Evolutionary conservation across 2,329 filamentous ascomycete species (phyloP).

Genomic region (Colletotrichum echinochloae): DNA sequence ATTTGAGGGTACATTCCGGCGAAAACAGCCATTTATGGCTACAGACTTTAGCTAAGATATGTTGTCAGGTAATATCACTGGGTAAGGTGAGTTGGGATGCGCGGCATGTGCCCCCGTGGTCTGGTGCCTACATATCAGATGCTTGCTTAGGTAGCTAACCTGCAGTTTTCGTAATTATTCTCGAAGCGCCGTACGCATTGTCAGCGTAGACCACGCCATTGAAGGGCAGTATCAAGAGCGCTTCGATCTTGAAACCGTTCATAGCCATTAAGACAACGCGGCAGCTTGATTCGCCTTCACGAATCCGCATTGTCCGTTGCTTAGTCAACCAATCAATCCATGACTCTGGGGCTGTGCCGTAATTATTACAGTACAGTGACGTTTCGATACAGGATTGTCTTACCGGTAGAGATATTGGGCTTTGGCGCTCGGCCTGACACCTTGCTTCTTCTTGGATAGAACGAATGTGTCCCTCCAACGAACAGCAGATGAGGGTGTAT

Average conservation of each 20-base stretch:
- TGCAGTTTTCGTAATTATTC: too few species aligned
- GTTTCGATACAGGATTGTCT: not conserved
- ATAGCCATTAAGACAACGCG: not conserved
- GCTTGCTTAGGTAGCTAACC: too few species aligned
- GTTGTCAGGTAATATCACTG: slow-evolving; percentile 10
- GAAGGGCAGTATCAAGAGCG: not conserved
- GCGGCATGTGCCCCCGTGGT: not conserved
- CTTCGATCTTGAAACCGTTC: not conserved
- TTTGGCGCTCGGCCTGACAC: too few species aligned
- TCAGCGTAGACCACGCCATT: not conserved
- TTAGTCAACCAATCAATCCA: not conserved
- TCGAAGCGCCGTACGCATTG: not conserved
- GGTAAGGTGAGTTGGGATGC: not conserved
- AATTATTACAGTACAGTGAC: not conserved
- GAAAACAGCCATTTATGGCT: not conserved
- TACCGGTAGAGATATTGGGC: not conserved
- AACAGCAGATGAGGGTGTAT: not conserved
- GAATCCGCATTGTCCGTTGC: not conserved
- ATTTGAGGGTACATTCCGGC: not conserved
- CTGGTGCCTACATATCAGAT: too few species aligned
- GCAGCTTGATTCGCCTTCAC: too few species aligned
- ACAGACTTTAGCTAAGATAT: not conserved
- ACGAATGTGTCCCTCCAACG: not conserved
- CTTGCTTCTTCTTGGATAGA: not conserved
- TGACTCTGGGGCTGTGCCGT: too few species aligned